Evolutionary conservation across 75 land plant species (phyloP), one percentile per base, ranked within the genome.

Genomic region (Larix kaempferi): DNA sequence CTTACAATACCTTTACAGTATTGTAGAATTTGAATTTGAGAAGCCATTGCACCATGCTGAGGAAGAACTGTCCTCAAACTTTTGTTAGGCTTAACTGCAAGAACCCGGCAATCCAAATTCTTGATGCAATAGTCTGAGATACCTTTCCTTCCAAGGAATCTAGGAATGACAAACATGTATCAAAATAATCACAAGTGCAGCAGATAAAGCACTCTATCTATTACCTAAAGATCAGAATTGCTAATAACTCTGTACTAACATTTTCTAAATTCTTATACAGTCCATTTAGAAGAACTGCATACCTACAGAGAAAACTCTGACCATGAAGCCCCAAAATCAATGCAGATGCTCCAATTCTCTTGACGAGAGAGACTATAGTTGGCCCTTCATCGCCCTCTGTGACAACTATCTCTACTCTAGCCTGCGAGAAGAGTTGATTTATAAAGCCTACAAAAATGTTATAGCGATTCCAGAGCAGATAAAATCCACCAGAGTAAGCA

Each of bases 301-400:
- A 88, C 93, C 73, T 91, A 82, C 89, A 83, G 61, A 89, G 81
- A 64, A 85, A 85, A 71, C 91, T 86, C 60, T 35, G 84, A 19
- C 85, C 80, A 83, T 89, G 91, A 54, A 88, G 84, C n/a, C 93
- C 93, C 19, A 89, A 62, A 2, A 91, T 83, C 17, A 91, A 80
- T 6, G 81, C 79, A 14, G 87, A 83, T 29, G 93, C 89, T 16
- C 87, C 82, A 22, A 85, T 81, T 44, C 87, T 76, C 56, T 81
- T 65, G 35, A 89, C 89, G 27, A 84, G 2, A 3, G 89, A 79
- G n/a, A 77, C 74, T 13, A 91, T 81, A 56, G 74, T 74, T 15
- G 56, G 41, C 7, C 87, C 91, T 59, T 81, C 73, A 39, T 91
- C 91, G 0, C 93, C 93, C 74, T 91, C 91, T 29, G 79, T 85